Base-by-base conservation (phyloP, 768 basidiomycete genomes). In the Mycena belliarum region DNA sequence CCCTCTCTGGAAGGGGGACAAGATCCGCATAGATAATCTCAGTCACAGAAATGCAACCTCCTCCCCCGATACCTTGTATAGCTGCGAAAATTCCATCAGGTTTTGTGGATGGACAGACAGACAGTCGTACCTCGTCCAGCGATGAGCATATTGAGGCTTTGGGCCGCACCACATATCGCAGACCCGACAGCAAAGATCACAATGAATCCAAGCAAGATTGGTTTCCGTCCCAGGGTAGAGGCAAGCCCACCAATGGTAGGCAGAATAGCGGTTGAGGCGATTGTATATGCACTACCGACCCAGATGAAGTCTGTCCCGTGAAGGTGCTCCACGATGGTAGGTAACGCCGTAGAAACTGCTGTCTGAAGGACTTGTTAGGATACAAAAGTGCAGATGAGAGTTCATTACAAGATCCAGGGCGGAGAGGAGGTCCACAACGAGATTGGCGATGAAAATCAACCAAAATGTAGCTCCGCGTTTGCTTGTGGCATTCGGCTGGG, bases 1-100 rank as follows among this genome's bases (percentile, higher is more conserved):
- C 74, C 26, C 74, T 61, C 53, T 74, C 72, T 35, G 66, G 58
- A 15, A 74, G 68, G 11, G 73, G 62, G 20, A 75, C 72, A 2
- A 75, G 57, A 52, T 75, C 74, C 0, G 69, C 65, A 18, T 75
- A 35, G 24, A 75, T 65, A n/a, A 73, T 74, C 10, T 63, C 60
- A 14, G 66, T 52, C 3, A 74, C 54, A 20, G 59, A 56, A 14
- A 33, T 26, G 8, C 57, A 51, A 1, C 61, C 57, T 16, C 61
- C 61, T 2, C 48, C 56, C 15, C 61, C 57, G 15, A 63, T 21
- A 6, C 57, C 57, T 26, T 63, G 61, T 3, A 59, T 35, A 25
- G 6, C 44, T 46, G 10, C 2, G 2, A 37, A 53, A 47, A 7
- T 3, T n/a, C n/a, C n/a, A 11, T 46, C 20, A 35, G 42, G 35